A percentile compares a stretch with the other conserved stretches of the same genome.
phyloP scores from a whole-genome alignment of 192 early-diverging fungal genomes.

The Linnemannia zychae region DNA sequence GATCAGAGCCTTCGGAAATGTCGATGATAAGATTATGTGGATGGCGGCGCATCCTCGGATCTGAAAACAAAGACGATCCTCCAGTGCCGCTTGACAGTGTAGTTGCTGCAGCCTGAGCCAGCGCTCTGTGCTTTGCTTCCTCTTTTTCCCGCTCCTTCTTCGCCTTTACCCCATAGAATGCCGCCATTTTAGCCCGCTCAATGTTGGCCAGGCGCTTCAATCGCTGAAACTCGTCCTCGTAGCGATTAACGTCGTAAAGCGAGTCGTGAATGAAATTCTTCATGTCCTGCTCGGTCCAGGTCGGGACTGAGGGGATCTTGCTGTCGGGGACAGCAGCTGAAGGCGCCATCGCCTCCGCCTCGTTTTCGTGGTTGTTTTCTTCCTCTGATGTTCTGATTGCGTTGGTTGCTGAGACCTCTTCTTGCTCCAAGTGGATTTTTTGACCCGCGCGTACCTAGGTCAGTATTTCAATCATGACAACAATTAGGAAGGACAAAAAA shows the following conservation, averaged over 20 bases:
- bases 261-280: conserved; percentile 45
- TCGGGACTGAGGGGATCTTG: neutral
- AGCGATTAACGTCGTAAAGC: conserved; percentile 43
- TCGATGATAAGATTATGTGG: neutral
- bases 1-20: neutral
- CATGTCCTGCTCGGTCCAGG: conserved; percentile 32
- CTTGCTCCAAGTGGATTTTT: neutral
- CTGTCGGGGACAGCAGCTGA: neutral
- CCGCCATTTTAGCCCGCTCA: conserved; percentile 31
- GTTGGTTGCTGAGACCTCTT: neutral
- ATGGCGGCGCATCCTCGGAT: conserved; percentile 12
- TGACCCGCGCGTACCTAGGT: conserved; percentile 21
- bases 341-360: neutral
- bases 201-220: conserved; percentile 33
- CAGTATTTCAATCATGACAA: neutral
- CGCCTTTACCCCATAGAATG: conserved; percentile 27
- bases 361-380: neutral
- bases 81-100: neutral
- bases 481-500: neutral
- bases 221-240: conserved; percentile 45
- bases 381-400: neutral
- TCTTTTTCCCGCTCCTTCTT: conserved; percentile 14
- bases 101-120: neutral
- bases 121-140: neutral
- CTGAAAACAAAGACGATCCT: conserved; percentile 1